Evolutionary conservation across 306 rosid genomes (phyloP), one percentile per base, ranked within the genome.

Genomic region (Pueraria montana): DNA sequence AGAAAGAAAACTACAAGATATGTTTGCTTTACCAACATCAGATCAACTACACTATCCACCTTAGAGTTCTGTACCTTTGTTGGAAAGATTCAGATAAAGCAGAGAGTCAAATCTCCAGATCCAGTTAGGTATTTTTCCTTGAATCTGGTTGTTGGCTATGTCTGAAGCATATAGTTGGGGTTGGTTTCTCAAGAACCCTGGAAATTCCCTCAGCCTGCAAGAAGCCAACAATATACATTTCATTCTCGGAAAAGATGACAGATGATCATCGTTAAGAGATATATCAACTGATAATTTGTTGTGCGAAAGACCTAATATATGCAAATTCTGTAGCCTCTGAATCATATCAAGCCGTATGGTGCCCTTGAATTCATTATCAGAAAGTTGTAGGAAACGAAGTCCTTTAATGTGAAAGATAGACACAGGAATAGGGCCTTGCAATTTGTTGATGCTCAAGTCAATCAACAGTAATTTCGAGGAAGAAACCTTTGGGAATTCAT

Each of bases 121-220:
- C 97, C 92, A 89, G 6, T 27, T 82, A n/a, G 97, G 95, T 49
- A 89, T 34, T 27, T n/a, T 11, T 5, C 91, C 92, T 1, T 8
- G 11, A 52, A 93, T 88, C 1, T 86, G 78, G 53, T 93, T 93
- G 12, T 2, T 0, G 0, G 95, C 80, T 21, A 91, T 80, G 84
- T 91, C 93, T 80, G 91, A 59, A 75, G 0, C 0, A 21, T 0
- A 0, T 48, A 93, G 72, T 0, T 0, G 42, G 1, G 91, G 11
- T 59, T 85, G 91, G 3, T 78, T 66, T 76, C 52, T 82, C 26
- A 93, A 36, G 71, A 88, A 91, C 8, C 14, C 0, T 0, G 94
- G 96, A 8, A 93, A 61, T 3, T 0, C 40, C 16, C 4, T 30
- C 62, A 93, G 58, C 0, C 73, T 85, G 67, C 93, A 74, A n/a